Conservation (phyloP, 2,329 filamentous ascomycete species). For the Botrytis pseudocinerea region DNA sequence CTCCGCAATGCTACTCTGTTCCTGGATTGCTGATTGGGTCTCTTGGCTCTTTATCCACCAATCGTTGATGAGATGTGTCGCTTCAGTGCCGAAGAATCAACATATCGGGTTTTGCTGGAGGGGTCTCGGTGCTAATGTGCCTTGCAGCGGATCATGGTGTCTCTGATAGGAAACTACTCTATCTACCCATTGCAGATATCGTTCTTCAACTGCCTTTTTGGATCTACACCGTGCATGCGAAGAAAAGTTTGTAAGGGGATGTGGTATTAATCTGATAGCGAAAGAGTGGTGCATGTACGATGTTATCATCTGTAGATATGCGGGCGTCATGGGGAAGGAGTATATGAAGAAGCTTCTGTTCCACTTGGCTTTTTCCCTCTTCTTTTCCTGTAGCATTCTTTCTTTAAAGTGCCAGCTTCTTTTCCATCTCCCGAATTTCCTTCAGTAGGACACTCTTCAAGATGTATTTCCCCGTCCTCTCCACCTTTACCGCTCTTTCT, state of each 20-base stretch:
- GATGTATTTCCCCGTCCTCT: conserved; percentile 4
- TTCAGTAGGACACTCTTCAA: not conserved
- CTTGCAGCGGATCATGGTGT: not conserved
- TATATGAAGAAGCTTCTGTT: not conserved
- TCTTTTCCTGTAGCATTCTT: not conserved
- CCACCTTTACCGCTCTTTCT: conserved; percentile 2
- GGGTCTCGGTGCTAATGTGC: no score
- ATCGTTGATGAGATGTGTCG: not conserved
- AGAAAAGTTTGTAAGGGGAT: not conserved
- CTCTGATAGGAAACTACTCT: not conserved
- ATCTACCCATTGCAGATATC: not conserved
- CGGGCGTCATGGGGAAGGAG: not conserved
- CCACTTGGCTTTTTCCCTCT: not conserved
- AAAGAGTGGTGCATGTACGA: not conserved
- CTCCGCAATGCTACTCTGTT: conserved; percentile 5
- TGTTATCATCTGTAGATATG: conserved; percentile 5
- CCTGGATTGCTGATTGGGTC: not conserved
- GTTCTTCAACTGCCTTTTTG: conserved; percentile 8
- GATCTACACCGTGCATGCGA: not conserved
- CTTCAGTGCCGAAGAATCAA: not conserved
- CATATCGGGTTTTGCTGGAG: not conserved
- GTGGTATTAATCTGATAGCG: not conserved
- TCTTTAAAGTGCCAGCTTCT: not conserved
- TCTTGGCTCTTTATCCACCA: conserved; percentile 13
- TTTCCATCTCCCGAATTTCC: not conserved